Evolutionary conservation across 208 protist genomes (phyloP).

Genomic region (Wallacemonas collosoma): DNA sequence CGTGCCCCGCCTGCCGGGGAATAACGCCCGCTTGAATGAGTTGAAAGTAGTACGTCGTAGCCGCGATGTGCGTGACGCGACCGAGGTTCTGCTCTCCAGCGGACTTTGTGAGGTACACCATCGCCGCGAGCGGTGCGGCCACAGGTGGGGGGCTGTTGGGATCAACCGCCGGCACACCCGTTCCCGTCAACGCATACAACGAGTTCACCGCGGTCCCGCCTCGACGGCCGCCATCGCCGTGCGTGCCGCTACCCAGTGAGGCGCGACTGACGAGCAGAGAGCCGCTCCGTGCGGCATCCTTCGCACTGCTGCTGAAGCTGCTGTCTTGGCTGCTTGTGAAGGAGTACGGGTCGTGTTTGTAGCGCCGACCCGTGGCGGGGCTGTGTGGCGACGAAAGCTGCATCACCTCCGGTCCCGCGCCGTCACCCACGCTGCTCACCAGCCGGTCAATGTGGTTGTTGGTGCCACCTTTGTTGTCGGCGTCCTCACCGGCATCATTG

Average conservation of each 20-base stretch:
- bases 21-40: conserved; percentile 72
- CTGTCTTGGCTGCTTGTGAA: conserved; percentile 21
- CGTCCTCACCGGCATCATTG: conserved; percentile 7
- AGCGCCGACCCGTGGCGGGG: conserved; percentile 16
- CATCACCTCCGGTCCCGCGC: background rate
- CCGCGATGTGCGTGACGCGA: conserved; percentile 75
- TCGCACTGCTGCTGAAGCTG: conserved; percentile 12
- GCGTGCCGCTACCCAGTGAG: conserved; percentile 16
- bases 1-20: conserved; percentile 25
- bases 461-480: background rate
- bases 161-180: background rate
- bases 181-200: background rate
- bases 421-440: background rate
- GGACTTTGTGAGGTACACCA: conserved; percentile 88
- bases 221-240: background rate
- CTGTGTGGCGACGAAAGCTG: background rate
- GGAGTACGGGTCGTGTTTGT: conserved; percentile 44
- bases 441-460: too few species aligned
- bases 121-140: conserved; percentile 71
- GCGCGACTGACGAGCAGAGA: conserved; percentile 23
- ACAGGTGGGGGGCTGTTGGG: conserved; percentile 48
- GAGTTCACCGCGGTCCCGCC: background rate
- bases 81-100: conserved; percentile 86
- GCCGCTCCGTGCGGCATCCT: conserved; percentile 8
- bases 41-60: conserved; percentile 83